Evolutionary conservation across 208 protist genomes (phyloP), one percentile per base, ranked within the genome.

Genomic region (Borovskyia barvae): DNA sequence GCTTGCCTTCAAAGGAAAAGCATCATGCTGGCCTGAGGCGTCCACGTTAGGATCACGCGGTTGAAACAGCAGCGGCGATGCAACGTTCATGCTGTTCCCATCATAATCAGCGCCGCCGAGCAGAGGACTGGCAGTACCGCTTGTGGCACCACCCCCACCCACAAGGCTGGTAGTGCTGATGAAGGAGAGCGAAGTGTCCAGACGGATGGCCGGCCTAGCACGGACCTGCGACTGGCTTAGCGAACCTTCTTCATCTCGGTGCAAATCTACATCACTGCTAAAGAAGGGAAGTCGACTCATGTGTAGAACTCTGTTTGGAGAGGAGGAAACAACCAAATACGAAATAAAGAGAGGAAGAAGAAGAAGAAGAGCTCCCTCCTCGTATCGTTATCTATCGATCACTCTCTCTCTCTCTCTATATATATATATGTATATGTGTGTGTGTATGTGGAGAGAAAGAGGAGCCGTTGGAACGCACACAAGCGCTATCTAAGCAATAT

Each of bases 211-310:
- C 14, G 60, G 65, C 2, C 76, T 66, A 2, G 66, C 52, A 6
- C 53, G 71, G 5, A 65, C 59, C 55, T 77, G 69, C 7, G 75
- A 82, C 17, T 56, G 49, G 42, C 76, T 82, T 43, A 78, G 42
- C 30, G 68, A 76, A 6, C 61, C 36, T n/a, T 58, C 64, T 2
- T 60, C 67, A 24, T 72, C 58, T 4, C 37, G 33, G 19, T 64
- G 58, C 3, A 66, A 37, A 14, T 42, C 66, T 5, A 61, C 12
- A 36, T 40, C 48, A 33, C 51, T 68, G 20, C 42, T 17, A 25
- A 66, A 49, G 28, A 51, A 30, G 2, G 49, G 19, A 11, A 65
- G 22, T n/a, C 33, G 30, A 29, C 59, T 30, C 71, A 67, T 63
- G 26, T n/a, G n/a, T n/a, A n/a, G n/a, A n/a, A n/a, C n/a, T n/a